phyloP scores from a whole-genome alignment of 768 basidiomycete species.

The Nidularia pulvinata region DNA sequence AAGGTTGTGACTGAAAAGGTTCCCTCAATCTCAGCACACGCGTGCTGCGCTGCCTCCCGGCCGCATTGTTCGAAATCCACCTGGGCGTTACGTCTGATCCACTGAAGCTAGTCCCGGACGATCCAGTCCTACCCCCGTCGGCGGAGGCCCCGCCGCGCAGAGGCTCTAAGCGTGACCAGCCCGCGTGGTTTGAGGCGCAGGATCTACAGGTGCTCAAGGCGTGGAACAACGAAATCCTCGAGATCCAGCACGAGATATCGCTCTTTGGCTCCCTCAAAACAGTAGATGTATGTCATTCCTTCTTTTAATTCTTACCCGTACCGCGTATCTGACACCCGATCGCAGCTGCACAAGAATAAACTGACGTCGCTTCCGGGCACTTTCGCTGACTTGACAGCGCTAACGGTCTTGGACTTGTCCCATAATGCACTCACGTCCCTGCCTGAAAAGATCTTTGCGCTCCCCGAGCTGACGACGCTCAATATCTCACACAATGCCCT shows the following conservation, averaged over 20 bases:
- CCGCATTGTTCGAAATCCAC: constrained; percentile 79
- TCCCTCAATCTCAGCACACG: constrained; percentile 76
- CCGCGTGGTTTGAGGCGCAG: constrained; percentile 83
- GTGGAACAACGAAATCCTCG: constrained; percentile 78
- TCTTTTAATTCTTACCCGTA: not conserved
- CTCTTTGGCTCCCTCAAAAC: constrained; percentile 83
- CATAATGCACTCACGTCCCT: constrained; percentile 66
- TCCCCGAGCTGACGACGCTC: constrained; percentile 64
- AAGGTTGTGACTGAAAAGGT: constrained; percentile 50
- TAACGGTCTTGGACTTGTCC: constrained; percentile 74
- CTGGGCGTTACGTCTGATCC: constrained; percentile 71
- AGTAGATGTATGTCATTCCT: constrained; percentile 59
- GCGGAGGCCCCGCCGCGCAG: constrained; percentile 28
- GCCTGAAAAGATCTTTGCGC: constrained; percentile 63
- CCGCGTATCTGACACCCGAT: constrained; percentile 4
- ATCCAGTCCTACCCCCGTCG: constrained; percentile 47
- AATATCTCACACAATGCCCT: constrained; percentile 76
- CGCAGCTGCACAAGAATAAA: constrained; percentile 76
- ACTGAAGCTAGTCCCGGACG: constrained; percentile 63
- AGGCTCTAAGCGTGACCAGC: constrained; percentile 39
- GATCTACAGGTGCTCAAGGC: constrained; percentile 77
- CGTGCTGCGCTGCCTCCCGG: constrained; percentile 70
- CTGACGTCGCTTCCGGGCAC: constrained; percentile 59
- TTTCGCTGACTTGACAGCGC: constrained; percentile 65
- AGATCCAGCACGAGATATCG: constrained; percentile 82